Conservation (phyloP, 805 yeast genomes). For the Wickerhamomyces tratensis region DNA sequence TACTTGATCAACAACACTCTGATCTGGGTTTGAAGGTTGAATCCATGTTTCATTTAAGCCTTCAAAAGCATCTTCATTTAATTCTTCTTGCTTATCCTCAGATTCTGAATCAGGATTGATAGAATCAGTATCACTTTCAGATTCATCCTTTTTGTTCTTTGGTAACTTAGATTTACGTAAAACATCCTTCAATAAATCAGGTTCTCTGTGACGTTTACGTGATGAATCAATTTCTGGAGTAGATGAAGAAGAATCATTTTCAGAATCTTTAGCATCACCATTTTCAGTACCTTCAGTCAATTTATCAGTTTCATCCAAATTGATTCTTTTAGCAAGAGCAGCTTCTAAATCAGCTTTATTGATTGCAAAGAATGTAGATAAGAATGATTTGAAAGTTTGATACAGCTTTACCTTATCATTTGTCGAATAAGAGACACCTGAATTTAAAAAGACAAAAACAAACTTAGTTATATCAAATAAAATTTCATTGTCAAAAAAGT, state of each 20-base stretch:
- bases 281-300: conserved; percentile 1
- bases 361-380: conserved; percentile 62
- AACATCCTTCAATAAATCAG: conserved; percentile 51
- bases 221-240: conserved; percentile 5
- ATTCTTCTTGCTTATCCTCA: conserved; percentile 18
- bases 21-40: conserved; percentile 10
- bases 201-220: conserved; percentile 32
- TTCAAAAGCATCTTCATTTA: conserved; percentile 3
- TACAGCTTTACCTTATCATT: conserved; percentile 72
- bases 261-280: conserved; percentile 5
- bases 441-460: conserved; percentile 54
- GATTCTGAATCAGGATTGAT: conserved; percentile 15
- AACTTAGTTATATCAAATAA: conserved; percentile 66
- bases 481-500: conserved; percentile 55
- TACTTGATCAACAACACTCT: conserved; percentile 19
- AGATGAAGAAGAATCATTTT: conserved; percentile 5
- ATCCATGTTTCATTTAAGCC: conserved; percentile 20
- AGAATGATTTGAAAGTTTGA: conserved; percentile 59
- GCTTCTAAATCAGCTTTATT: conserved; percentile 38
- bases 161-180: conserved; percentile 39
- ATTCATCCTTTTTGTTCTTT: conserved; percentile 14
- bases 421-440: conserved; percentile 65
- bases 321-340: conserved; percentile 21
- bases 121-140: conserved; percentile 5
- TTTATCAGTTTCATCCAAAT: conserved; percentile 5